phyloP scores from a whole-genome alignment of 2,329 filamentous ascomycete species.

The Amauroascus verrucosus region DNA sequence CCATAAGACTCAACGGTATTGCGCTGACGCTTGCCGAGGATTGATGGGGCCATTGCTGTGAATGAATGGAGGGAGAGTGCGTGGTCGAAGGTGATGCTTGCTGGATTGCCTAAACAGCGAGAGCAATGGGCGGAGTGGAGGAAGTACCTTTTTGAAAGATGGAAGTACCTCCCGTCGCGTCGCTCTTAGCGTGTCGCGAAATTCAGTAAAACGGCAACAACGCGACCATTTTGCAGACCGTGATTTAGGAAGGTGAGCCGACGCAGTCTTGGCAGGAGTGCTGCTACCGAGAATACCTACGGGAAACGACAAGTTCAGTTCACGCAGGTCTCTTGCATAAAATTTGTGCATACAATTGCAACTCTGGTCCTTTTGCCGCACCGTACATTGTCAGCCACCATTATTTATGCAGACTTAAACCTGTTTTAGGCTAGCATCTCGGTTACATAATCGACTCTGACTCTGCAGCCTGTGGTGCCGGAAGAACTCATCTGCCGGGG shows the following conservation, averaged over 20 bases:
- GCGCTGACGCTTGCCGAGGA: constrained; percentile 19
- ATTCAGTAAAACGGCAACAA: constrained; percentile 16
- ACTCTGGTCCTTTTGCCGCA: background rate
- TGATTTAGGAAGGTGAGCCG: constrained; percentile 14
- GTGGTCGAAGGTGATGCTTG: constrained; percentile 18
- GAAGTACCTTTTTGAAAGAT: constrained; percentile 17
- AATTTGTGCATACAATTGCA: constrained; percentile 6
- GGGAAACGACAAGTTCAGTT: background rate
- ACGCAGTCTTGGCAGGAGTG: constrained; percentile 13
- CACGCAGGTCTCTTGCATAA: constrained; percentile 4
- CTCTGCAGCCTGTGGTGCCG: background rate
- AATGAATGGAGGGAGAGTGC: constrained; percentile 17
- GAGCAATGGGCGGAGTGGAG: constrained; percentile 12
- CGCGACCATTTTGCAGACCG: constrained; percentile 16
- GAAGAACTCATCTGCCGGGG: background rate
- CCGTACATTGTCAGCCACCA: background rate
- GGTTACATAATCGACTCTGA: background rate
- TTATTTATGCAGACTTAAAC: background rate
- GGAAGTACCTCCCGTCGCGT: constrained; percentile 16
- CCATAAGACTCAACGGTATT: constrained; percentile 29
- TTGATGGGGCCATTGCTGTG: constrained; percentile 32
- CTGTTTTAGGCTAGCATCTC: background rate
- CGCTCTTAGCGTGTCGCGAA: constrained; percentile 11
- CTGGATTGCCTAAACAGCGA: constrained; percentile 20
- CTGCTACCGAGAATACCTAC: too few species aligned